Conservation (phyloP, 345 rosid species). For the Camelina sativa region DNA sequence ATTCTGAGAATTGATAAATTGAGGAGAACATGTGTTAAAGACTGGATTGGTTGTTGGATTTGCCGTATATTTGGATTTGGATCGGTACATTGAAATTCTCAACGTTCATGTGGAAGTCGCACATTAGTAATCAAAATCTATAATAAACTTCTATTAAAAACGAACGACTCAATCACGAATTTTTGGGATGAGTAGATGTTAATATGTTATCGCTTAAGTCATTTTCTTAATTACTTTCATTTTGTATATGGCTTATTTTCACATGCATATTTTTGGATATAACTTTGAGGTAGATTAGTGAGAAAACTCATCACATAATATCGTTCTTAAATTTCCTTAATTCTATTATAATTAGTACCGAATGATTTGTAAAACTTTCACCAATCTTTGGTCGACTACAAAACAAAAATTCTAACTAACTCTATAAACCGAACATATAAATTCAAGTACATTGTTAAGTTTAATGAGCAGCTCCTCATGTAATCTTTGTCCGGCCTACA, state of each 20-base stretch:
- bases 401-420: not conserved
- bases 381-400: not conserved
- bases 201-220: too few species aligned
- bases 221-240: not conserved
- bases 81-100: not conserved
- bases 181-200: too few species aligned
- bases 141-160: not conserved
- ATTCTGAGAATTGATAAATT: not conserved
- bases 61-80: constrained; percentile 36
- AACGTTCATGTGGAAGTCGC: not conserved
- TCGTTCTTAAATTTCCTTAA: not conserved
- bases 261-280: not conserved
- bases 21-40: constrained; percentile 28
- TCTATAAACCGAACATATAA: not conserved
- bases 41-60: constrained; percentile 32
- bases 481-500: not conserved
- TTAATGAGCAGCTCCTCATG: not conserved
- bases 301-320: not conserved
- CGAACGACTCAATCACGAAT: not conserved
- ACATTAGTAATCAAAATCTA: not conserved
- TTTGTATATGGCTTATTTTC: not conserved
- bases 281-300: not conserved
- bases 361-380: not conserved
- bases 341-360: not conserved
- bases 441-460: not conserved